Base-by-base conservation (phyloP, 768 basidiomycete species). In the Suillus ampliporus region DNA sequence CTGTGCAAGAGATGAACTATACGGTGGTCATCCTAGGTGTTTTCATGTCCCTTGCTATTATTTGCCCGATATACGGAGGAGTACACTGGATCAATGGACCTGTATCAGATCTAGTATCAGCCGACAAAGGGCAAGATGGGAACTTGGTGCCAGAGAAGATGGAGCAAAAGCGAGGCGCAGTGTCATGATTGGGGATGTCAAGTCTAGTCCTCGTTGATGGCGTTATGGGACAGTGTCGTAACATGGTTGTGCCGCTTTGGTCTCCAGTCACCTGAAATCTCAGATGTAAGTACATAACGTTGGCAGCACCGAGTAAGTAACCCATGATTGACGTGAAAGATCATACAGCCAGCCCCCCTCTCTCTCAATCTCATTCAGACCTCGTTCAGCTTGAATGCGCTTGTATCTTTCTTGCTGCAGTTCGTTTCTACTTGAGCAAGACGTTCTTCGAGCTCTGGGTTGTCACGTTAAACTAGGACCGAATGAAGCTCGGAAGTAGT, bases 331-430 rank as follows among this genome's bases (percentile, higher is more conserved):
- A 51, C 28, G n/a, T 7, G 19, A 31, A 11, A 5, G 28, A 11
- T 51, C 2, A 11, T 51, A 11, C 19, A 11, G 13, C 5, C 19
- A 83, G 65, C 60, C 80, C 80, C 81, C 80, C 69, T 89, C 87
- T 50, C 4, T 31, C 19, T 51, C 19, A 31, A 51, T 51, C 31
- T 34, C 86, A 50, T 65, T 68, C 64, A 88, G 65, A 19, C 74
- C 71, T 14, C 68, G 72, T 11, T 51, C 50, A n/a, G 50, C 50
- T n/a, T 19, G 50, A 51, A 71, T 38, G 40, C 84, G 72, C 57
- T 65, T 68, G 48, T 34, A 65, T 15, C 74, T 74, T 70, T 84
- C 84, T 3, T 65, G 63, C 34, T 57, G 71, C 26, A 86, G 61
- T 35, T 83, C 50, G 11, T 31, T 34, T n/a, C 50, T 1, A 34